Percentiles rank a stretch among this genome's conserved stretches.
Conservation (phyloP, 2,329 filamentous ascomycete genomes). For the Trichoderma sp. region DNA sequence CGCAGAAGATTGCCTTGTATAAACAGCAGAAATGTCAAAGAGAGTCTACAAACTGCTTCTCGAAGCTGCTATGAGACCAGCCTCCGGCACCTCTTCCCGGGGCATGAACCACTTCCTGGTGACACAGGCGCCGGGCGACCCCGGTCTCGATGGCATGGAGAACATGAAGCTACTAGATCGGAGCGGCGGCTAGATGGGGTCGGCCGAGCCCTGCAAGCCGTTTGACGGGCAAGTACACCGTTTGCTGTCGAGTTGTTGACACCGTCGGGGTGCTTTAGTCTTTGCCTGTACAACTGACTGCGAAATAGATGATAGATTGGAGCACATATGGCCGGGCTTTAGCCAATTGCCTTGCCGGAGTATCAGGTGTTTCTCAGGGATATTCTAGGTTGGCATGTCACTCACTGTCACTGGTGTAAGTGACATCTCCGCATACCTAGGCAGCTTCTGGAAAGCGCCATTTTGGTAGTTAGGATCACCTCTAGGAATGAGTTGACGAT, state of each 20-base stretch:
- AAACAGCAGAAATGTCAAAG: not conserved
- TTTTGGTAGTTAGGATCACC: too few species aligned
- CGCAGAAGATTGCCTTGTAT: not conserved
- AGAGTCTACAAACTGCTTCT: not conserved
- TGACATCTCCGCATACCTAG: not conserved
- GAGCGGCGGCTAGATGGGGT: slow-evolving; percentile 12
- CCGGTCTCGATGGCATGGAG: slow-evolving; percentile 2
- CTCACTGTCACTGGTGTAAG: slow-evolving; percentile 3
- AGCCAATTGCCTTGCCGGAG: too few species aligned
- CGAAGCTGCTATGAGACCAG: not conserved
- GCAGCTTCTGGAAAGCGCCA: slow-evolving; percentile 1
- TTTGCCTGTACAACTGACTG: too few species aligned
- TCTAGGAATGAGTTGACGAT: too few species aligned
- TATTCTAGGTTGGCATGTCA: not conserved
- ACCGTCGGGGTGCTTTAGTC: not conserved
- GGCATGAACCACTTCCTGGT: too few species aligned
- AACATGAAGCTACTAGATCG: not conserved
- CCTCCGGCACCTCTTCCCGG: not conserved
- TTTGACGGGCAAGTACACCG: not conserved
- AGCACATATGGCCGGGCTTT: too few species aligned
- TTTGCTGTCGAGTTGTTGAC: not conserved
- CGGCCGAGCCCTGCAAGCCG: slow-evolving; percentile 13
- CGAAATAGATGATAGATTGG: too few species aligned
- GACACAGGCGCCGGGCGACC: slow-evolving; percentile 9
- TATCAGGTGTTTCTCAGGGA: too few species aligned